Percentiles rank a stretch among this genome's conserved stretches.
These are phyloP conservation scores for Wickerhamiella domercqiae DNA, from an alignment of 805 yeast genomes.

Conservation along the genomic window DNA sequence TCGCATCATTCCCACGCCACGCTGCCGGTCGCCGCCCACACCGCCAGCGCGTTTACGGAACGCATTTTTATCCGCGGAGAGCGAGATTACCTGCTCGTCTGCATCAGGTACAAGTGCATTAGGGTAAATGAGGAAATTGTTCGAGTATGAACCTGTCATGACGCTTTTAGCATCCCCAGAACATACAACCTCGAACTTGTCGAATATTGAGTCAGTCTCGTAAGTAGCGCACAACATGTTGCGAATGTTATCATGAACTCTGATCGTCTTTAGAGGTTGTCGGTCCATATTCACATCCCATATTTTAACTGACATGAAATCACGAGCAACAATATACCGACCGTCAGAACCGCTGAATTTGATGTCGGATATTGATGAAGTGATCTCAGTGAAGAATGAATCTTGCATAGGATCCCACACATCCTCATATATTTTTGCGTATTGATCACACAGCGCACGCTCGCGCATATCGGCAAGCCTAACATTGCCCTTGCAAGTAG, in stretches of 20 bases:
- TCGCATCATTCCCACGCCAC: conserved; percentile 32
- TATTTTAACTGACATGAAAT: conserved; percentile 90
- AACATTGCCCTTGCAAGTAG: conserved; percentile 89
- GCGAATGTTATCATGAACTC: conserved; percentile 87
- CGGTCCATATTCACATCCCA: conserved; percentile 98
- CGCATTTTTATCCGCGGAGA: conserved; percentile 97
- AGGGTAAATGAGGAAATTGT: conserved; percentile 94
- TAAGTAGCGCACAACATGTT: conserved; percentile 92
- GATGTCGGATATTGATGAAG: conserved; percentile 85
- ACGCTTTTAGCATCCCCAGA: conserved; percentile 83
- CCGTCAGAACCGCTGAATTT: conserved; percentile 88
- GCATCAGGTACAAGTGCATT: conserved; percentile 34
- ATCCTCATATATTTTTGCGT: conserved; percentile 73
- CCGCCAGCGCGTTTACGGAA: conserved; percentile 57
- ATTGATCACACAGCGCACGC: conserved; percentile 84
- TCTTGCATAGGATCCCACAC: conserved; percentile 83
- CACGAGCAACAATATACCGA: conserved; percentile 88
- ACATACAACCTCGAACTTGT: conserved; percentile 92
- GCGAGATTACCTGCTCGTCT: conserved; percentile 49
- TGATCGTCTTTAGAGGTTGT: conserved; percentile 84
- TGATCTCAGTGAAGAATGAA: conserved; percentile 93
- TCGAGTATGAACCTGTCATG: conserved; percentile 95
- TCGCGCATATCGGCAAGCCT: conserved; percentile 94
- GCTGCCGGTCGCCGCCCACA: conserved; percentile 10
- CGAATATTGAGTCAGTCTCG: conserved; percentile 96